phyloP scores from a whole-genome alignment of 139 green algal genomes.

The Zygnema circumcarinatum region DNA sequence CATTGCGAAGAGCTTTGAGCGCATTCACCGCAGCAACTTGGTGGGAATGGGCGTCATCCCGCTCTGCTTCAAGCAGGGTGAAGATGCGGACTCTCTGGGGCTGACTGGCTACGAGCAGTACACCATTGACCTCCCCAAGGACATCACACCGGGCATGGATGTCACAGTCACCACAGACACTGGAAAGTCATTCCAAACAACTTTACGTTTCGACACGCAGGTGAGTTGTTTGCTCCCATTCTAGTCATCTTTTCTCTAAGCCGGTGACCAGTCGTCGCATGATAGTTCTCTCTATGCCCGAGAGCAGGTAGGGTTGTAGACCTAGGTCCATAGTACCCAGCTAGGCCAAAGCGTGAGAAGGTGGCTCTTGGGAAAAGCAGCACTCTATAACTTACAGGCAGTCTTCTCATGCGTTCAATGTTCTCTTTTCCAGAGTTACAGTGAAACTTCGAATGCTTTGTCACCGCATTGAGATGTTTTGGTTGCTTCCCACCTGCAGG shows the following conservation, averaged over 20 bases:
- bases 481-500: no score
- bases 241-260: background rate
- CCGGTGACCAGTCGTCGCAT: background rate
- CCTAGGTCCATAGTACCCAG: no score
- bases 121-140: conserved; percentile 55
- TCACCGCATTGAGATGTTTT: no score
- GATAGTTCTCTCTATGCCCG: conserved; percentile 6
- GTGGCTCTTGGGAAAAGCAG: no score
- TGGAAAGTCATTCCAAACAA: conserved; percentile 51
- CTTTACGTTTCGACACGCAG: conserved; percentile 62
- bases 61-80: conserved; percentile 62
- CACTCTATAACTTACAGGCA: no score
- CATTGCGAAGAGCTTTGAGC: conserved; percentile 67
- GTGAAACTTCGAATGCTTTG: no score
- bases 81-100: conserved; percentile 55
- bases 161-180: conserved; percentile 55
- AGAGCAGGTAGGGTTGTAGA: background rate
- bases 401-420: no score
- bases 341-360: no score
- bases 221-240: conserved; percentile 8
- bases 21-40: conserved; percentile 66
- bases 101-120: conserved; percentile 63
- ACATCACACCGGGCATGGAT: conserved; percentile 64
- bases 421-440: no score
- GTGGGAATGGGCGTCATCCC: conserved; percentile 66